phyloP scores from a whole-genome alignment of 805 yeast genomes.

The Ogataea glucozyma region DNA sequence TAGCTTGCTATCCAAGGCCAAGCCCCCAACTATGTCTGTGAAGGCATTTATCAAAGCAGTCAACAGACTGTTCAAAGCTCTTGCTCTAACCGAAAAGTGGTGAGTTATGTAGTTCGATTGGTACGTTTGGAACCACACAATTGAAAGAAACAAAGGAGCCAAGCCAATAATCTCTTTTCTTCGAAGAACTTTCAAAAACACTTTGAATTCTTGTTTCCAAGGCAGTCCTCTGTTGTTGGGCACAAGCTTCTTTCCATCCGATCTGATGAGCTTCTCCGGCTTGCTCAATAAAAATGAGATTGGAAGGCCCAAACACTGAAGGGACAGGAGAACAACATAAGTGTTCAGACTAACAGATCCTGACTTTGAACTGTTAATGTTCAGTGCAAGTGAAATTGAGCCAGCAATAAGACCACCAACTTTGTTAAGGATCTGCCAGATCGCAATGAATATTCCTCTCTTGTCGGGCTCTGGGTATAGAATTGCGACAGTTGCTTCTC shows the following conservation, averaged over 20 bases:
- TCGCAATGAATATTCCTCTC: slow-evolving; percentile 31
- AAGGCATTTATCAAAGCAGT: slow-evolving; percentile 24
- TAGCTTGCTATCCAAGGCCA: slow-evolving; percentile 19
- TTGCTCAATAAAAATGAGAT: slow-evolving; percentile 23
- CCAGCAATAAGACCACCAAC: slow-evolving; percentile 32
- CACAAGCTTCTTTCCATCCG: slow-evolving; percentile 27
- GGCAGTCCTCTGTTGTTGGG: slow-evolving; percentile 15
- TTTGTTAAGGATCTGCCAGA: slow-evolving; percentile 30
- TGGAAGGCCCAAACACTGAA: slow-evolving; percentile 30
- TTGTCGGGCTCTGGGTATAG: slow-evolving; percentile 25
- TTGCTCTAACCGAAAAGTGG: slow-evolving; percentile 29
- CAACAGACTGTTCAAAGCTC: slow-evolving; percentile 28
- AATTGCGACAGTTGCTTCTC: slow-evolving; percentile 32
- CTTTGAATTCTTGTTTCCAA: slow-evolving; percentile 6
- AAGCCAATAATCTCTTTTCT: slow-evolving; percentile 25
- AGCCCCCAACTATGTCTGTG: slow-evolving; percentile 24
- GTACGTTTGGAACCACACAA: slow-evolving; percentile 29
- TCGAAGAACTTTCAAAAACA: slow-evolving; percentile 11
- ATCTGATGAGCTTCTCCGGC: slow-evolving; percentile 32
- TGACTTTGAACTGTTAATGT: slow-evolving; percentile 12
- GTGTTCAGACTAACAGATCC: slow-evolving; percentile 30
- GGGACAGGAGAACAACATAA: slow-evolving; percentile 27
- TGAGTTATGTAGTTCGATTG: slow-evolving; percentile 26
- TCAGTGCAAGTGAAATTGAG: slow-evolving; percentile 24
- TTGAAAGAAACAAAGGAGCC: slow-evolving; percentile 24